Conservation (phyloP, 495 filamentous ascomycete species). For the Viridothelium virens region DNA sequence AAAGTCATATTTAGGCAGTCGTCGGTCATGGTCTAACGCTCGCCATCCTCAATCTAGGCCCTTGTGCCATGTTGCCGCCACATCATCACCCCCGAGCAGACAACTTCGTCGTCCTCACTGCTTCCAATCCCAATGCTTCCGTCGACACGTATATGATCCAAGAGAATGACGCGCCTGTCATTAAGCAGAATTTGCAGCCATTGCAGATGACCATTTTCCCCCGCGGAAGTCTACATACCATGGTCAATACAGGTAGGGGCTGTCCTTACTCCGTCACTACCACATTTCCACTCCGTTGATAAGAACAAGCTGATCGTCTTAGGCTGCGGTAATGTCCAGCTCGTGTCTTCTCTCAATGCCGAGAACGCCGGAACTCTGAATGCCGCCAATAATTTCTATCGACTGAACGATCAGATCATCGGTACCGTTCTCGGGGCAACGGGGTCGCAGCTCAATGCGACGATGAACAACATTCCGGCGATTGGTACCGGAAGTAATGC, state of each 20-base stretch:
- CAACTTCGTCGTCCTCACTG: slow-evolving; percentile 37
- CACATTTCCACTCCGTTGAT: not conserved
- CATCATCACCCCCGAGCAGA: slow-evolving; percentile 40
- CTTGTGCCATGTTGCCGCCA: slow-evolving; percentile 43
- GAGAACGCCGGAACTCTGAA: slow-evolving; percentile 37
- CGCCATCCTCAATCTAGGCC: slow-evolving; percentile 38
- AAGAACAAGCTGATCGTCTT: not conserved
- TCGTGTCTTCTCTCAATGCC: slow-evolving; percentile 33
- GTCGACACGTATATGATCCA: slow-evolving; percentile 39
- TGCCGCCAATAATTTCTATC: slow-evolving; percentile 30
- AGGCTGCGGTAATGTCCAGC: slow-evolving; percentile 36
- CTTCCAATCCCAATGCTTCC: slow-evolving; percentile 34
- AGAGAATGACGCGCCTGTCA: slow-evolving; percentile 36
- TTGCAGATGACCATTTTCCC: slow-evolving; percentile 46
- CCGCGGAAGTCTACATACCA: slow-evolving; percentile 41
- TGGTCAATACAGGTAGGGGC: slow-evolving; percentile 41
- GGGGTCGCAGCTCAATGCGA: slow-evolving; percentile 16
- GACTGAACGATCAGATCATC: slow-evolving; percentile 30
- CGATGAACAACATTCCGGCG: slow-evolving; percentile 23
- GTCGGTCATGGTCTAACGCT: slow-evolving; percentile 17
- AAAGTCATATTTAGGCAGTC: not conserved
- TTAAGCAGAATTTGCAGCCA: slow-evolving; percentile 32
- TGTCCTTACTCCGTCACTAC: not conserved
- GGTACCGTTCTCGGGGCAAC: slow-evolving; percentile 30
- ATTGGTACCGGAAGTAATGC: slow-evolving; percentile 31